Conservation (phyloP, 2,329 filamentous ascomycete genomes). For the Gliomastix tumulicola region DNA sequence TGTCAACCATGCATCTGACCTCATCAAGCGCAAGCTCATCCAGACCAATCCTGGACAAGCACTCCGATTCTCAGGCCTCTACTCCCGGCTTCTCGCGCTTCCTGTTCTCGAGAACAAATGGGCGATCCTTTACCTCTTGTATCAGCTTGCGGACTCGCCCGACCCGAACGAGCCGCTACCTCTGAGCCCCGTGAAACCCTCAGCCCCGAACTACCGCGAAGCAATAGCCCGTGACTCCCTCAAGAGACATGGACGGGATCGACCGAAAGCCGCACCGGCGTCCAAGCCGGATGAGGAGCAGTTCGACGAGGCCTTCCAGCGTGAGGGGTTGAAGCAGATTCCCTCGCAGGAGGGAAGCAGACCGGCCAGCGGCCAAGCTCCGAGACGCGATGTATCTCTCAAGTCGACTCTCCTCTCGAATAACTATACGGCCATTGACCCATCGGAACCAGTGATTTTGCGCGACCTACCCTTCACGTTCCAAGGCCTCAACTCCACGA, state of each 20-base stretch:
- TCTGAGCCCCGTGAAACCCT: constrained; percentile 33
- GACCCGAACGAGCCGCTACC: constrained; percentile 45
- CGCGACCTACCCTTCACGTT: constrained; percentile 87
- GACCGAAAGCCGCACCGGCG: constrained; percentile 23
- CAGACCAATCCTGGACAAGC: constrained; percentile 73
- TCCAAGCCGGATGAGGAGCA: constrained; percentile 38
- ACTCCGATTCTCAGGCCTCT: constrained; percentile 81
- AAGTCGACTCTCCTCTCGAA: constrained; percentile 52
- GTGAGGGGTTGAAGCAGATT: constrained; percentile 39
- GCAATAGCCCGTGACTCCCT: constrained; percentile 26
- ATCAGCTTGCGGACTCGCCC: constrained; percentile 68
- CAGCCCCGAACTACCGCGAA: constrained; percentile 27
- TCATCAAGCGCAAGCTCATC: constrained; percentile 84
- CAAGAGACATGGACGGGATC: constrained; percentile 28
- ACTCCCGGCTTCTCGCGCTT: constrained; percentile 81
- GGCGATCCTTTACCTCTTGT: constrained; percentile 88
- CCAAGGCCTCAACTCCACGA: constrained; percentile 83
- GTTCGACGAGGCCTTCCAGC: constrained; percentile 47
- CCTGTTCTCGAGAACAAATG: constrained; percentile 94
- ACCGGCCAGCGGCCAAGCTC: constrained; percentile 19
- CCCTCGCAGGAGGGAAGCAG: constrained; percentile 32
- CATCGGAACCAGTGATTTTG: constrained; percentile 59
- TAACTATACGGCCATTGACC: constrained; percentile 49
- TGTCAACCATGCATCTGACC: constrained; percentile 85
- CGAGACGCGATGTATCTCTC: constrained; percentile 43